Evolutionary conservation across 2,329 filamentous ascomycete species (phyloP).

Genomic region (Peltaster fructicola): DNA sequence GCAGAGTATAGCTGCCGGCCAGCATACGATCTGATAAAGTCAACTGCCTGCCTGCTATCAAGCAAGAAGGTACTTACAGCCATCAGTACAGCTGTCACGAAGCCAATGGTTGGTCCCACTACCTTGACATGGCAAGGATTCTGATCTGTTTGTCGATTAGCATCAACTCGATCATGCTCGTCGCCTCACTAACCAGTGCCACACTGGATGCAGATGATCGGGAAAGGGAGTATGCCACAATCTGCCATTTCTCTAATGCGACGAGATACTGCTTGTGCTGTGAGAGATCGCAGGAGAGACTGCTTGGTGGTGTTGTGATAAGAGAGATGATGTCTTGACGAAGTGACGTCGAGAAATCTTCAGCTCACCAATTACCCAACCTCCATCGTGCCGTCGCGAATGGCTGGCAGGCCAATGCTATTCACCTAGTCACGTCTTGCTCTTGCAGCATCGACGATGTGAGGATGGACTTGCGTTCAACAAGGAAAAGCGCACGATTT

Average conservation of each 20-base stretch:
- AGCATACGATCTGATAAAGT: slow-evolving; percentile 15
- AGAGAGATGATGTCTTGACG: too few relatives aligned
- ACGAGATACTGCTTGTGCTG: too few relatives aligned
- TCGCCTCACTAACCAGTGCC: slow-evolving; percentile 9
- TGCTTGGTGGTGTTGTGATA: too few relatives aligned
- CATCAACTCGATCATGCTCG: neutral
- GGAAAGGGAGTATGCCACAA: slow-evolving; percentile 15
- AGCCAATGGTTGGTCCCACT: slow-evolving; percentile 22
- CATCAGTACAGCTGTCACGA: slow-evolving; percentile 17
- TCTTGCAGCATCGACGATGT: too few relatives aligned
- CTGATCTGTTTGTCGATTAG: slow-evolving; percentile 11
- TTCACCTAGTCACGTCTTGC: too few relatives aligned
- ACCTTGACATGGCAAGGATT: slow-evolving; percentile 23
- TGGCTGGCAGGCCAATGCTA: too few relatives aligned
- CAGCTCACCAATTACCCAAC: too few relatives aligned
- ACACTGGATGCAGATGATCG: slow-evolving; percentile 20
- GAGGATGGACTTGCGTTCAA: too few relatives aligned
- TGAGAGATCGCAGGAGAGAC: too few relatives aligned
- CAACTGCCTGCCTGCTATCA: slow-evolving; percentile 2
- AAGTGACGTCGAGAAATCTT: too few relatives aligned
- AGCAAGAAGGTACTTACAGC: slow-evolving; percentile 8
- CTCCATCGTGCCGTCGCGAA: too few relatives aligned
- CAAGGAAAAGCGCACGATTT: too few relatives aligned
- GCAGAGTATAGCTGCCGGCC: slow-evolving; percentile 21
- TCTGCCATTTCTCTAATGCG: slow-evolving; percentile 3